These are phyloP conservation scores for Pseudogymnoascus sp. DNA, from an alignment of 2,329 filamentous ascomycete genomes.

Conservation along the genomic window DNA sequence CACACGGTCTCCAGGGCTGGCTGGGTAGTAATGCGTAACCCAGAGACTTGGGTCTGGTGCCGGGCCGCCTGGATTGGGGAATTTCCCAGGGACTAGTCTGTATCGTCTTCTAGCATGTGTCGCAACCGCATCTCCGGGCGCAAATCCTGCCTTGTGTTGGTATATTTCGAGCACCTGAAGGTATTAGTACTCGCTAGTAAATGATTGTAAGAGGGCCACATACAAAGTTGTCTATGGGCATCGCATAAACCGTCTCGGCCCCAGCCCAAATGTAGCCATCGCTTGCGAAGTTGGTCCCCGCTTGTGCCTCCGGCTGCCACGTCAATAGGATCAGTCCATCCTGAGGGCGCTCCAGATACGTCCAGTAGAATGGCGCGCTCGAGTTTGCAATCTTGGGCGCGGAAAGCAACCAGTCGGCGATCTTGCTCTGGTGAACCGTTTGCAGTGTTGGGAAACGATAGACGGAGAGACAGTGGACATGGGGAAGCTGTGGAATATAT, in stretches of 20 bases:
- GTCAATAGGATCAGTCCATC: slow-evolving; percentile 78
- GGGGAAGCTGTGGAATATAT: slow-evolving; percentile 55
- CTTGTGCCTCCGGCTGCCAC: slow-evolving; percentile 74
- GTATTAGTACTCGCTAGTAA: slow-evolving; percentile 14
- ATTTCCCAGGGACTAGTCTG: slow-evolving; percentile 66
- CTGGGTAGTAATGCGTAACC: slow-evolving; percentile 82
- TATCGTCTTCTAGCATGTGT: slow-evolving; percentile 78
- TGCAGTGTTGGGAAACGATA: slow-evolving; percentile 71
- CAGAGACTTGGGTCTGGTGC: slow-evolving; percentile 75
- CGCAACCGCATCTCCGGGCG: slow-evolving; percentile 65
- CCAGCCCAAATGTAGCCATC: slow-evolving; percentile 92
- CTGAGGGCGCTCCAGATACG: slow-evolving; percentile 72
- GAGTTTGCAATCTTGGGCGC: slow-evolving; percentile 82
- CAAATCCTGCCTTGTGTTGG: slow-evolving; percentile 73
- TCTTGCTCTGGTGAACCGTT: slow-evolving; percentile 64
- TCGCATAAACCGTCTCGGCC: slow-evolving; percentile 51
- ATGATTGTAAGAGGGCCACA: not conserved
- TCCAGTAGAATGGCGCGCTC: slow-evolving; percentile 84
- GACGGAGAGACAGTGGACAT: slow-evolving; percentile 83
- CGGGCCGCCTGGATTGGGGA: slow-evolving; percentile 60
- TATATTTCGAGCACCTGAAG: slow-evolving; percentile 78
- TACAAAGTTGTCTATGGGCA: slow-evolving; percentile 11
- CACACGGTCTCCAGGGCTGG: slow-evolving; percentile 66
- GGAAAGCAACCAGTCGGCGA: slow-evolving; percentile 74
- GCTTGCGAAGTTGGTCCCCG: slow-evolving; percentile 70